These are phyloP conservation scores for Wolfiporia cocos DNA, from an alignment of 1,284 basidiomycete species.

Conservation along the genomic window DNA sequence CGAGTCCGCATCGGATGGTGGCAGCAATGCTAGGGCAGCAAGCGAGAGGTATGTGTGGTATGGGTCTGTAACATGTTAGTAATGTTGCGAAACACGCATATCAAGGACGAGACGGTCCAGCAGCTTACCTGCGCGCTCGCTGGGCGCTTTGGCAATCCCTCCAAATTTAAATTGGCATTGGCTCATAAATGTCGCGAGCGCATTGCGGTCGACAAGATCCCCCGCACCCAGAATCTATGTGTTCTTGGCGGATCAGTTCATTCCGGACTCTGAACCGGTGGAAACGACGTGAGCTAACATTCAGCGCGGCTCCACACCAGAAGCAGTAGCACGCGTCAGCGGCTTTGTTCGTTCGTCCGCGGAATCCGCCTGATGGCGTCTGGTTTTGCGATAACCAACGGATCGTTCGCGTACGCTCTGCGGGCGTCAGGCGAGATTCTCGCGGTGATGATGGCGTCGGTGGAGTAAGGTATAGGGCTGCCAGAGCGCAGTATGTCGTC, in stretches of 20 bases:
- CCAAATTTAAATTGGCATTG: slow-evolving; percentile 81
- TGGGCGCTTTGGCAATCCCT: slow-evolving; percentile 78
- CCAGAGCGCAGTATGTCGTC: slow-evolving; percentile 89
- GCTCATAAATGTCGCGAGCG: slow-evolving; percentile 60
- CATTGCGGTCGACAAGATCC: slow-evolving; percentile 46
- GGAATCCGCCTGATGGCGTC: slow-evolving; percentile 65
- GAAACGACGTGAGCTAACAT: no score
- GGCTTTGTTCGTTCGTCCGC: slow-evolving; percentile 80
- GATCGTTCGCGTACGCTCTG: slow-evolving; percentile 49
- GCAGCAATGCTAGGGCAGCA: slow-evolving; percentile 70
- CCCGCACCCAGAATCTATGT: slow-evolving; percentile 58
- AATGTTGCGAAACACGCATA: background rate
- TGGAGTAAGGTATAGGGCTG: slow-evolving; percentile 59
- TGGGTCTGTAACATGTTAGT: slow-evolving; percentile 50
- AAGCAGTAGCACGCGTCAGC: slow-evolving; percentile 94
- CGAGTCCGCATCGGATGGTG: slow-evolving; percentile 31
- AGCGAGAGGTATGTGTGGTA: slow-evolving; percentile 89
- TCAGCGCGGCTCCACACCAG: slow-evolving; percentile 82
- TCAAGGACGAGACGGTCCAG: background rate
- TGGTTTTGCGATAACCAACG: slow-evolving; percentile 79
- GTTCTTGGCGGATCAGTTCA: no score
- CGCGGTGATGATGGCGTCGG: slow-evolving; percentile 17
- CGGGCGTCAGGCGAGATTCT: slow-evolving; percentile 27
- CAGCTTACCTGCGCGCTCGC: slow-evolving; percentile 64
- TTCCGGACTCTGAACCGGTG: no score